Conservation (phyloP, 208 protist genomes). For the Jaenimonas drosophilae region DNA sequence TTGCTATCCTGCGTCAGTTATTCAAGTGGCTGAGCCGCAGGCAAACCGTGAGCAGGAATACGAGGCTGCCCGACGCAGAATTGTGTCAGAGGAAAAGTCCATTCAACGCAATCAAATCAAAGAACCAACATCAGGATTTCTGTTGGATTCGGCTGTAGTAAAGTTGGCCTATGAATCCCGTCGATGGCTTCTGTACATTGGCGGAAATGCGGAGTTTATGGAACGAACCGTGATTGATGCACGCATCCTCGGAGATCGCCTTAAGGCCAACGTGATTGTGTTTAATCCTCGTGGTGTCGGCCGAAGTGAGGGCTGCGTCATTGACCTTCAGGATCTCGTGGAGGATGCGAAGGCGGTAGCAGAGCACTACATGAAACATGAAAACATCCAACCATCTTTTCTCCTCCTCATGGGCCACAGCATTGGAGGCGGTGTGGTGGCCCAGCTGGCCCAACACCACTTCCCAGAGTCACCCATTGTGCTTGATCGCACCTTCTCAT, state of each 20-base stretch:
- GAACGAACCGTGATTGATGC: slow-evolving; percentile 34
- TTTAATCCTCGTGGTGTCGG: slow-evolving; percentile 71
- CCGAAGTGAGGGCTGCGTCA: slow-evolving; percentile 48
- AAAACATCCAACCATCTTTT: slow-evolving; percentile 19
- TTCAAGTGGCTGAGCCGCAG: slow-evolving; percentile 32
- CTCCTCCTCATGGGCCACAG: slow-evolving; percentile 75
- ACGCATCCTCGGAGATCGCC: slow-evolving; percentile 12
- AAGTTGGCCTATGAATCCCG: slow-evolving; percentile 13
- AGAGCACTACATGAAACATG: slow-evolving; percentile 13
- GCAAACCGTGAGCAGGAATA: slow-evolving; percentile 16
- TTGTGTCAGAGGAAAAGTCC: no score
- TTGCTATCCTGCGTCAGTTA: slow-evolving; percentile 45
- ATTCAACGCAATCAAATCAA: no score
- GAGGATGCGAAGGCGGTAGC: slow-evolving; percentile 48
- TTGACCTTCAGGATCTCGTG: slow-evolving; percentile 35
- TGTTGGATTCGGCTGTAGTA: slow-evolving; percentile 42
- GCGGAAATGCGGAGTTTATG: slow-evolving; percentile 74
- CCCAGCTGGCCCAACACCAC: slow-evolving; percentile 21
- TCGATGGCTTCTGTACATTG: slow-evolving; percentile 69
- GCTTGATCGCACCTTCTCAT: slow-evolving; percentile 69
- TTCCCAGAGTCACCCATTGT: slow-evolving; percentile 28
- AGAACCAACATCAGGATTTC: slow-evolving; percentile 10
- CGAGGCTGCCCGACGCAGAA: slow-evolving; percentile 3
- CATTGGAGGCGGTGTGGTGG: slow-evolving; percentile 64
- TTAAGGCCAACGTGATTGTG: slow-evolving; percentile 64